Percentiles rank a stretch among this genome's conserved stretches.
Conservation (phyloP, 495 filamentous ascomycete species). For the Thermochaetoides thermophila region DNA sequence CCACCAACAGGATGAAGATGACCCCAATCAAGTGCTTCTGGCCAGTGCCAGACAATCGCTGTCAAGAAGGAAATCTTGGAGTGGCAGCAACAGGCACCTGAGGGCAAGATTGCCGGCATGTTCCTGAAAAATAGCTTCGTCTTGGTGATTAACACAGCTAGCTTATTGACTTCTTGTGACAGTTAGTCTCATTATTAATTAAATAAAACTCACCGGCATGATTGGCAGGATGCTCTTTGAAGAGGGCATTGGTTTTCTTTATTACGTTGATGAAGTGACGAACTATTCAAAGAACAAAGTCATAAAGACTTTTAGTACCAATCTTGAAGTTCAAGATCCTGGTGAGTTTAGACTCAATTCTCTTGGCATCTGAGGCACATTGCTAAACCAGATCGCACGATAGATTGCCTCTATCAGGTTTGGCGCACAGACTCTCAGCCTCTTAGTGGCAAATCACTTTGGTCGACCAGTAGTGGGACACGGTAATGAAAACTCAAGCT, state of each 20-base stretch:
- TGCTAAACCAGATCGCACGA: neutral
- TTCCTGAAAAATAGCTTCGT: no score
- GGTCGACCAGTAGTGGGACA: slow-evolving; percentile 3
- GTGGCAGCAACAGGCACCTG: no score
- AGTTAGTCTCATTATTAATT: slow-evolving; percentile 3
- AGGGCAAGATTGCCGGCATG: no score
- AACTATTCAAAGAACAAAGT: neutral
- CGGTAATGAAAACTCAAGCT: neutral
- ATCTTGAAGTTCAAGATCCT: neutral
- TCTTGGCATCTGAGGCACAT: no score
- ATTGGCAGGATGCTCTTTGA: slow-evolving; percentile 2
- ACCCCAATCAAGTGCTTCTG: no score
- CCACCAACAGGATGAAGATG: no score
- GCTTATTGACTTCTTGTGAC: neutral
- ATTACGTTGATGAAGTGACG: slow-evolving; percentile 5
- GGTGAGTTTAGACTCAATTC: neutral
- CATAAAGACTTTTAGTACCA: neutral
- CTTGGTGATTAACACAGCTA: no score
- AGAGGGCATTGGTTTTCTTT: slow-evolving; percentile 4
- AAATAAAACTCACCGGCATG: slow-evolving; percentile 3
- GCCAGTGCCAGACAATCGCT: no score
- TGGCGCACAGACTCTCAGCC: slow-evolving; percentile 2
- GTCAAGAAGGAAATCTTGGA: no score
- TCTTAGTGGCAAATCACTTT: slow-evolving; percentile 1
- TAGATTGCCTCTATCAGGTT: slow-evolving; percentile 3